Evolutionary conservation across 306 rosid species (phyloP), one percentile per base, ranked within the genome.

Genomic region (Calophaca sinica): DNA sequence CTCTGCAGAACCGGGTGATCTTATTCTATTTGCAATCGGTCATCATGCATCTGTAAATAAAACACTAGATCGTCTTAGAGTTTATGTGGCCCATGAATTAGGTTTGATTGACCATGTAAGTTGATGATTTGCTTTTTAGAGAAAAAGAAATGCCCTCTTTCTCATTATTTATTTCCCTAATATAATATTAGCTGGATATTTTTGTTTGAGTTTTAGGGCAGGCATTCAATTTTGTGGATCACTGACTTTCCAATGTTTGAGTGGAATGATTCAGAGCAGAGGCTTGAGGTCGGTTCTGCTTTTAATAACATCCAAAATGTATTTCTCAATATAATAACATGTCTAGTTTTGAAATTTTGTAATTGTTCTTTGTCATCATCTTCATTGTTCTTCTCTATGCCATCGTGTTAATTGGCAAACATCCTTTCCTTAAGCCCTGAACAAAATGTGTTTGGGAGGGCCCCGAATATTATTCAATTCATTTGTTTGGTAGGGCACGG

Each of bases 161-260:
- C 66, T 68, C 11, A 49, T 66, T 31, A 36, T 35, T 80, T 57
- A 52, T 80, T 61, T 77, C 55, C 67, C 48, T 58, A 62, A 80
- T 68, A 28, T 58, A 62, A 80, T 68, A 28, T 28, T 68, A 59
- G 75, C 82, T 51, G 65, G 28, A 50, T 53, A 49, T 75, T 35
- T 76, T 35, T 72, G 50, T 59, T 48, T 73, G 82, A 51, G 70
- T 52, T 83, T 68, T 75, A 94, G 98, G 89, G 87, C 68, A 81
- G 71, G 83, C 96, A 94, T 85, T 86, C 98, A 64, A 84, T 94
- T 86, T 77, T 94, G 63, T 94, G 98, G 98, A 88, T 94, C 76
- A 91, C 96, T 0, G 97, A 91, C 82, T 94, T 94, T 75, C 98
- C 98, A 9, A 91, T 94, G 98, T 94, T 94, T 41, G 97, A 94